Conservation (phyloP, 2,329 filamentous ascomycete species). For the Penicillium thymicola region DNA sequence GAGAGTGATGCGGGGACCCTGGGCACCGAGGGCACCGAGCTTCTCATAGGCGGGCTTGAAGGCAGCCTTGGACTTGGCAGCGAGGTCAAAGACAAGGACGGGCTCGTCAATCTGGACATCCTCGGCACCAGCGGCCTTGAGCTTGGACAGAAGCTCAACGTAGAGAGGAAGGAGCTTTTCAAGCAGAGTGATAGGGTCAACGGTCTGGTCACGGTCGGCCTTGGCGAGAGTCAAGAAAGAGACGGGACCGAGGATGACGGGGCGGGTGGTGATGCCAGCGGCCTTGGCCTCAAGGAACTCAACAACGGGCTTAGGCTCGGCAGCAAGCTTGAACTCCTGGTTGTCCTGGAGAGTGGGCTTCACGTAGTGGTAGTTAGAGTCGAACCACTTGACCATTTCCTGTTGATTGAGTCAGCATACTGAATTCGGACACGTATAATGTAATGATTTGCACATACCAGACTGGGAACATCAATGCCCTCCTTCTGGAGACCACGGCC, state of each 20-base stretch:
- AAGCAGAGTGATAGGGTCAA: conserved; percentile 90
- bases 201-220: conserved; percentile 90
- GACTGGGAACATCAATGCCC: conserved; percentile 78
- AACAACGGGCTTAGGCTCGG: conserved; percentile 85
- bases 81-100: conserved; percentile 90
- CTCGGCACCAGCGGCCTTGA: conserved; percentile 95
- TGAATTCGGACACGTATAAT: neutral
- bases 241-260: conserved; percentile 91
- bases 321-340: conserved; percentile 88
- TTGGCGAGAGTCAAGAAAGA: conserved; percentile 98
- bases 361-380: conserved; percentile 99
- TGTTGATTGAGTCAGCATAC: conserved; percentile 23
- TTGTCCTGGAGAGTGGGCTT: conserved; percentile 97
- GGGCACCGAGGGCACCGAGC: conserved; percentile 66
- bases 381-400: conserved; percentile 99
- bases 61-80: conserved; percentile 84
- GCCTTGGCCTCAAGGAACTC: conserved; percentile 98
- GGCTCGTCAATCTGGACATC: conserved; percentile 98
- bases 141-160: conserved; percentile 83
- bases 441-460: conserved; percentile 50
- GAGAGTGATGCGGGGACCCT: conserved; percentile 82
- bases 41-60: conserved; percentile 98
- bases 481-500: conserved; percentile 91
- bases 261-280: conserved; percentile 86
- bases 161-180: conserved; percentile 93